Percentiles rank a stretch among this genome's conserved stretches.
phyloP scores from a whole-genome alignment of 306 rosid species.

The Ammopiptanthus mongolicus region DNA sequence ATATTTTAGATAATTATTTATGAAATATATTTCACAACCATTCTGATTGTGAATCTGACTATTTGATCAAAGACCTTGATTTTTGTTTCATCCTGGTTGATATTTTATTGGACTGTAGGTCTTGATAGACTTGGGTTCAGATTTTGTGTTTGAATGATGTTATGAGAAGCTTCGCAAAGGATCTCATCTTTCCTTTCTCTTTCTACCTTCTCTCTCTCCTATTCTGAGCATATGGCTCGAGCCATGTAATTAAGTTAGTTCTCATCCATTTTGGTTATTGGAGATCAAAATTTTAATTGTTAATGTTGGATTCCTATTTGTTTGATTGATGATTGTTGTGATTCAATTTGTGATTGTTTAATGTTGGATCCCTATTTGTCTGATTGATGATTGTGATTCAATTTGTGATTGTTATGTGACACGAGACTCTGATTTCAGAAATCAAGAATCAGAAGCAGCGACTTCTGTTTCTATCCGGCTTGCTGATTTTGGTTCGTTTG shows the following conservation, averaged over 20 bases:
- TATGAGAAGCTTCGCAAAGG: constrained; percentile 6
- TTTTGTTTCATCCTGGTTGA: constrained; percentile 21
- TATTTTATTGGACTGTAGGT: constrained; percentile 8
- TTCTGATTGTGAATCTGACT: neutral
- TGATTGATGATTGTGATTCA: constrained; percentile 14
- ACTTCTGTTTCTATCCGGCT: constrained; percentile 65
- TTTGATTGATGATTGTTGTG: constrained; percentile 17
- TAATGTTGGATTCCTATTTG: neutral
- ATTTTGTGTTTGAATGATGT: constrained; percentile 20
- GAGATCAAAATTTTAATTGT: neutral
- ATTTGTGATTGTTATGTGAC: constrained; percentile 25
- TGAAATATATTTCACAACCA: constrained; percentile 6
- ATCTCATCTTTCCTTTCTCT: constrained; percentile 4
- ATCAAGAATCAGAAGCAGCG: constrained; percentile 39
- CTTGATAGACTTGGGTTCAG: constrained; percentile 9
- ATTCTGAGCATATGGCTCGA: neutral
- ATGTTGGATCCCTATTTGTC: no score
- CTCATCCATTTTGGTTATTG: neutral
- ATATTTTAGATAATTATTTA: neutral
- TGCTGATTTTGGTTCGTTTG: constrained; percentile 50
- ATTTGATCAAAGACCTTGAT: constrained; percentile 19
- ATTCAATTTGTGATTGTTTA: constrained; percentile 24
- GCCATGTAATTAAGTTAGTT: constrained; percentile 14
- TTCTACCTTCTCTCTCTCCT: neutral
- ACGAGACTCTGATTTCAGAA: constrained; percentile 52